Conservation (phyloP, 2,329 filamentous ascomycete species). For the Paecilomyces variotii region DNA sequence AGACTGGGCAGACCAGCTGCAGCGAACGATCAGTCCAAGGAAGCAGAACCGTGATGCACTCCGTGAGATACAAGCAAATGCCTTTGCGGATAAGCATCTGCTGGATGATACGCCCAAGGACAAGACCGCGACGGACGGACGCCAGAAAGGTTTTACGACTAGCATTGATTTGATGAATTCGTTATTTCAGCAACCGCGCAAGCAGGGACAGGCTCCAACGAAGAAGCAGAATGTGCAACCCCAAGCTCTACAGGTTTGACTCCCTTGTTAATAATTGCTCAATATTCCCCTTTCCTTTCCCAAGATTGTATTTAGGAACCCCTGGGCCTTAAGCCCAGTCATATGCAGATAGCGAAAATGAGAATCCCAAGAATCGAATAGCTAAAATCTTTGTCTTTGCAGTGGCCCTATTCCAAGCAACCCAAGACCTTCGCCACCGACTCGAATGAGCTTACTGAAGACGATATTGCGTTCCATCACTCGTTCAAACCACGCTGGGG, state of each 20-base stretch:
- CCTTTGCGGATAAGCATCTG: constrained; percentile 42
- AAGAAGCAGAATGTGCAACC: constrained; percentile 49
- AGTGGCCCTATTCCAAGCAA: constrained; percentile 84
- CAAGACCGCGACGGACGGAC: constrained; percentile 11
- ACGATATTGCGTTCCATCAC: constrained; percentile 61
- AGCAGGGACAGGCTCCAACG: constrained; percentile 47
- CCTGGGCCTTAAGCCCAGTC: constrained; percentile 5
- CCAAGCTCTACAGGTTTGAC: constrained; percentile 85
- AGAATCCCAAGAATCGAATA: constrained; percentile 28
- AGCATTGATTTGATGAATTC: constrained; percentile 97
- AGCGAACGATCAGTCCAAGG: constrained; percentile 85
- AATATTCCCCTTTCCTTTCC: constrained; percentile 33
- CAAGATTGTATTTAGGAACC: constrained; percentile 14
- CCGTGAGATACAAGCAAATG: constrained; percentile 54
- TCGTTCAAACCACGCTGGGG: constrained; percentile 75
- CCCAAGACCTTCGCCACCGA: constrained; percentile 60
- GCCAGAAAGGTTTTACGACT: constrained; percentile 63
- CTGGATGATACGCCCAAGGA: constrained; percentile 25
- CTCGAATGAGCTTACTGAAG: constrained; percentile 51
- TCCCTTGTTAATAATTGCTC: constrained; percentile 26
- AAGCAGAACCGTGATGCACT: constrained; percentile 80
- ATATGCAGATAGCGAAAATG: constrained; percentile 21
- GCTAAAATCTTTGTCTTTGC: constrained; percentile 34
- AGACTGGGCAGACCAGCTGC: constrained; percentile 89
- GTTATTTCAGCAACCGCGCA: constrained; percentile 63